These are phyloP conservation scores for Salix viminalis DNA, from an alignment of 345 rosid species.

Conservation along the genomic window DNA sequence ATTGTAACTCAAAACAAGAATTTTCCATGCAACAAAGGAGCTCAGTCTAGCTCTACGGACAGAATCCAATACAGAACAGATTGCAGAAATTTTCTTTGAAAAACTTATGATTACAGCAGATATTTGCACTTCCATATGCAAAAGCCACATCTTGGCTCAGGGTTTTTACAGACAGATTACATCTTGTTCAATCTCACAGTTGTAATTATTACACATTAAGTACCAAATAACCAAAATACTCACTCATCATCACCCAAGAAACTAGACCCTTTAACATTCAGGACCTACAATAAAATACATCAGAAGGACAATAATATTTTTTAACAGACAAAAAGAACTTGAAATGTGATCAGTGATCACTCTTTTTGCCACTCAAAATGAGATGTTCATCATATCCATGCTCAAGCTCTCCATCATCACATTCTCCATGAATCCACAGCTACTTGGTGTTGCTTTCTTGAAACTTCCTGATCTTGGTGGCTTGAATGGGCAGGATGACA, in stretches of 20 bases:
- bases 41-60: no score
- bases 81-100: background rate
- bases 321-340: background rate
- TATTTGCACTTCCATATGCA: background rate
- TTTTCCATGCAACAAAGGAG: no score
- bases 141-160: background rate
- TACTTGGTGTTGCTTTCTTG: slow-evolving; percentile 29
- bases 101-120: background rate
- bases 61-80: background rate
- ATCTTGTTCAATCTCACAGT: slow-evolving; percentile 6
- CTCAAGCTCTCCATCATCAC: slow-evolving; percentile 56
- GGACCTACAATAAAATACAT: background rate
- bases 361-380: slow-evolving; percentile 28
- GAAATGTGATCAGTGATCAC: background rate
- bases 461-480: slow-evolving; percentile 28
- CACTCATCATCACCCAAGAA: background rate
- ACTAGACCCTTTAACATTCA: background rate
- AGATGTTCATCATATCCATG: slow-evolving; percentile 54
- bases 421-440: slow-evolving; percentile 46
- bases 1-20: no score
- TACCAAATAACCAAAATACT: background rate
- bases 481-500: slow-evolving; percentile 35
- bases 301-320: background rate
- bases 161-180: background rate
- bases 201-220: background rate